Conservation (phyloP, 1,284 basidiomycete species). For the Trichosporon sp. region DNA sequence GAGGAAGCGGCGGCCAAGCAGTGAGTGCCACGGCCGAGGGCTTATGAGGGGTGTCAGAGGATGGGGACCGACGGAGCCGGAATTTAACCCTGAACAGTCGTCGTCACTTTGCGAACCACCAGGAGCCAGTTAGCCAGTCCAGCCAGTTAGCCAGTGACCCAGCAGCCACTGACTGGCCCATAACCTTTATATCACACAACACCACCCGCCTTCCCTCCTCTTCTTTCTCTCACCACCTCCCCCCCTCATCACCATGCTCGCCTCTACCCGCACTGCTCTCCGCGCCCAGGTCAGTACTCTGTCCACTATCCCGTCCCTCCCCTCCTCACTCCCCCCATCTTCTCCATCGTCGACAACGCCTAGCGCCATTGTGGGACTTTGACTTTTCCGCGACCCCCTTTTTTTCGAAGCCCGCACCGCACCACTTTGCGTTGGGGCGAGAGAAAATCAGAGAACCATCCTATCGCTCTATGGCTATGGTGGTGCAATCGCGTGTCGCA, state of each 20-base stretch:
- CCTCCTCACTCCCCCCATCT: background rate
- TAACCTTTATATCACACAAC: conserved; percentile 18
- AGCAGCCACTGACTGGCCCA: background rate
- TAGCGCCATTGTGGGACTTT: too few relatives aligned
- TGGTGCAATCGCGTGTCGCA: too few relatives aligned
- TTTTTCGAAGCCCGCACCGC: conserved; percentile 2
- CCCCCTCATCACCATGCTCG: conserved; percentile 29
- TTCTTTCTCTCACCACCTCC: conserved; percentile 18
- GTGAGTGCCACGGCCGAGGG: conserved; percentile 16
- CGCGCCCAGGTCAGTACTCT: conserved; percentile 41
- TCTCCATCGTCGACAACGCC: background rate
- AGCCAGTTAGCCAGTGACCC: background rate
- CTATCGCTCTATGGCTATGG: background rate
- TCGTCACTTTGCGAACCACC: conserved; percentile 6
- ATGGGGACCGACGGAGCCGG: conserved; percentile 16
- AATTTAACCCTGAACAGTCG: conserved; percentile 18
- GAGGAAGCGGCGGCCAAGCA: background rate
- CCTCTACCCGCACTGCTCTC: conserved; percentile 37
- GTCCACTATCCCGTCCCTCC: background rate
- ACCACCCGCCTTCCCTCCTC: conserved; percentile 8
- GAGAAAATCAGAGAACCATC: background rate
- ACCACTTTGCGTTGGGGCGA: background rate
- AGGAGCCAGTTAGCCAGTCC: too few relatives aligned
- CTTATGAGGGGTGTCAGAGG: background rate
- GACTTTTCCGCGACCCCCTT: background rate